Evolutionary conservation across 352 stramenopile genomes (phyloP).

Genomic region (Pseudoperonospora humuli): DNA sequence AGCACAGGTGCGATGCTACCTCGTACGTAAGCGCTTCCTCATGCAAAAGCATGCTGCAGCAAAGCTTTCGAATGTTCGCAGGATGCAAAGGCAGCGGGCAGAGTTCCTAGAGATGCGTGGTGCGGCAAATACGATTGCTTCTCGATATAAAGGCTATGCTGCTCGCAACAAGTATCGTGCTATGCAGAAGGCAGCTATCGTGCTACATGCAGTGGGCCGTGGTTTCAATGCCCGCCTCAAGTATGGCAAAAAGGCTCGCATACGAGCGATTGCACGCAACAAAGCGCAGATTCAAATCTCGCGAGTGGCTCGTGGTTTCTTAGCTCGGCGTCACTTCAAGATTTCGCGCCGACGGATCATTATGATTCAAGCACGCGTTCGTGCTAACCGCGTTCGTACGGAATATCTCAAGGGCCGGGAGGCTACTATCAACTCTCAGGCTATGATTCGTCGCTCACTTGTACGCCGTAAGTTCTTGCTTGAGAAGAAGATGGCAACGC

Average conservation of each 20-base stretch:
- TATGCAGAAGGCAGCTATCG: slow-evolving; percentile 68
- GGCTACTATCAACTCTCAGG: slow-evolving; percentile 82
- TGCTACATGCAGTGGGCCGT: slow-evolving; percentile 67
- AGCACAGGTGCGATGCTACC: slow-evolving; percentile 53
- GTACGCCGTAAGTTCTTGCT: slow-evolving; percentile 69
- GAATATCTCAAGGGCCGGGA: slow-evolving; percentile 82
- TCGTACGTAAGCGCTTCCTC: slow-evolving; percentile 58
- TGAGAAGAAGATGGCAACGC: slow-evolving; percentile 85
- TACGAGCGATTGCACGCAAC: slow-evolving; percentile 60
- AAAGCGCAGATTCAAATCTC: slow-evolving; percentile 75
- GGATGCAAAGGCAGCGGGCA: slow-evolving; percentile 55
- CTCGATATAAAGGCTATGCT: slow-evolving; percentile 67
- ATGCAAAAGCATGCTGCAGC: slow-evolving; percentile 62
- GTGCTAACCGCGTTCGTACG: slow-evolving; percentile 79
- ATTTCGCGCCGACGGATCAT: slow-evolving; percentile 52
- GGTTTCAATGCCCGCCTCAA: slow-evolving; percentile 79
- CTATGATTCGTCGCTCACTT: slow-evolving; percentile 79
- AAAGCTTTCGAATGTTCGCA: slow-evolving; percentile 58
- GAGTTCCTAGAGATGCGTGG: slow-evolving; percentile 59
- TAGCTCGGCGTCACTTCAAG: slow-evolving; percentile 52
- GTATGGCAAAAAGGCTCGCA: slow-evolving; percentile 80
- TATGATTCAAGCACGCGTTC: slow-evolving; percentile 83
- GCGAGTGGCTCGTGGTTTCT: slow-evolving; percentile 60
- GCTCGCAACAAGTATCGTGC: slow-evolving; percentile 49
- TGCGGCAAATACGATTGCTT: slow-evolving; percentile 60